Base-by-base conservation (phyloP, 129 eudicot genomes). In the Centaurea solstitialis region DNA sequence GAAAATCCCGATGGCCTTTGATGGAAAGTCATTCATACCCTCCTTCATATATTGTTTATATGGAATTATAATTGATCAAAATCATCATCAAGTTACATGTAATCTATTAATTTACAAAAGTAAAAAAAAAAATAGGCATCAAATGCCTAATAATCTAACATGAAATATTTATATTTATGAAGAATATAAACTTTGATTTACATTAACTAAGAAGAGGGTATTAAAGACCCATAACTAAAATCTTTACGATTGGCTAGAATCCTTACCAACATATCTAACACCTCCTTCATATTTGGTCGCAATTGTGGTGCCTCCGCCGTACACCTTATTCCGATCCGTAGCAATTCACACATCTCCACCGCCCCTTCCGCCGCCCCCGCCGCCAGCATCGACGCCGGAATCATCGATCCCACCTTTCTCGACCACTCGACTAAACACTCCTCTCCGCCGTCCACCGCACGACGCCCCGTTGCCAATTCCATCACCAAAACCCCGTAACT, bases 261-360 rank as follows among this genome's bases (percentile, higher is more conserved):
- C 30, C 82, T 66, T 13, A 88, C 74, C 82, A 96, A 79, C 94
- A 91, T 86, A 41, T 89, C 91, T 22, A 93, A 75, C 18, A 93
- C 97, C 75, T 91, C 95, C 86, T 93, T 96, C 99, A 96, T 96
- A 75, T 93, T 91, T 2, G 99, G 99, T 90, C 99, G 87, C n/a
- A 67, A 76, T 23, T 93, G 92, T 7, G 99, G 99, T 21, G 78
- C 50, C 64, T 96, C 99, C 0, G 89, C 91, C 0, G 98, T 88
- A 33, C 99, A 96, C 67, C 87, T 83, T 66, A 96, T 68, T 12
- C 99, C 99, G 21, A 96, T 47, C 50, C 93, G 45, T 6, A 96
- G 88, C 68, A 96, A 70, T 22, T 91, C 95, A 9, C 88, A 75
- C 91, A 96, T 81, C 72, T 93, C 91, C 47, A 82, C 87, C 2